A percentile compares a stretch with the other conserved stretches of the same genome.
Conservation (phyloP, 1,284 basidiomycete genomes). For the Boletus sp. region DNA sequence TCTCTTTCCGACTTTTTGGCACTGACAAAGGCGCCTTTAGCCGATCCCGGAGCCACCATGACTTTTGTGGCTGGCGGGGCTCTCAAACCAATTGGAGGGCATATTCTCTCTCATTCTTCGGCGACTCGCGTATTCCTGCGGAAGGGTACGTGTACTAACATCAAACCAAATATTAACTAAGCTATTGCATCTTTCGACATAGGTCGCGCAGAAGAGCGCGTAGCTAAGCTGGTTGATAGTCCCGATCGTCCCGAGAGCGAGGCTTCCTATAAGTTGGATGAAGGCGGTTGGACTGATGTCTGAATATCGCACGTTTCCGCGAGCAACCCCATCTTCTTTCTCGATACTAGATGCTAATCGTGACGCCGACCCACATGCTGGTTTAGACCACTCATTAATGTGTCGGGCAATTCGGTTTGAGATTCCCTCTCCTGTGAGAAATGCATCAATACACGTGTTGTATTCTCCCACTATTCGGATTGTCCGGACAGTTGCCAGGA, state of each 20-base stretch:
- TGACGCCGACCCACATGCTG: not conserved
- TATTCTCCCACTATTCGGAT: not conserved
- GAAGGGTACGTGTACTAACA: slow-evolving; percentile 67
- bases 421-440: not conserved
- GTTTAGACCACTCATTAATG: not conserved
- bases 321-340: not conserved
- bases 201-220: slow-evolving; percentile 93
- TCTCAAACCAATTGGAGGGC: slow-evolving; percentile 86
- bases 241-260: slow-evolving; percentile 92
- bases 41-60: slow-evolving; percentile 93
- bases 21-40: slow-evolving; percentile 46
- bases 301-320: slow-evolving; percentile 33
- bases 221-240: slow-evolving; percentile 94
- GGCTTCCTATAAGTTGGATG: slow-evolving; percentile 88
- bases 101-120: slow-evolving; percentile 86
- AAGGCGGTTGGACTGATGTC: slow-evolving; percentile 84
- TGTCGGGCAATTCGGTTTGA: not conserved
- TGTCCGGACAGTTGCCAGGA: not conserved
- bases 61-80: slow-evolving; percentile 91
- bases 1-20: slow-evolving; percentile 4
- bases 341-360: not conserved
- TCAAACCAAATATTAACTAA: not conserved
- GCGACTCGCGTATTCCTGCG: slow-evolving; percentile 83
- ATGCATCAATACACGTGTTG: slow-evolving; percentile 2
- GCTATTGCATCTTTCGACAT: slow-evolving; percentile 6